These are phyloP conservation scores for Thermothielavioides terrestris DNA, from an alignment of 495 filamentous ascomycete species.

Conservation along the genomic window DNA sequence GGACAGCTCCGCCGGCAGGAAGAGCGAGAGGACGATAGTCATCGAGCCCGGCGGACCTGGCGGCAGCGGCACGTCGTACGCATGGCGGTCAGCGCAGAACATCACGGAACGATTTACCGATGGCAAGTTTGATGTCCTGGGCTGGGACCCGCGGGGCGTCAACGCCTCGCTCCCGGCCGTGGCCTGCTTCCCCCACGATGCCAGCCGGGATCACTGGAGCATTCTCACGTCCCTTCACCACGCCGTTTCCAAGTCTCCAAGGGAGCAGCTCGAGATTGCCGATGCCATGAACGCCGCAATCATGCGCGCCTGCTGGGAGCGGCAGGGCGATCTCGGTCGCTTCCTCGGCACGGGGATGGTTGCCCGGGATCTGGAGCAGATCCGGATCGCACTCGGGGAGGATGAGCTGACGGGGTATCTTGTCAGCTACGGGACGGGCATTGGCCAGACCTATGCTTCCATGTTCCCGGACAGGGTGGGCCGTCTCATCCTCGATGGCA, in stretches of 20 bases:
- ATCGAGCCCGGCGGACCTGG: conserved; percentile 42
- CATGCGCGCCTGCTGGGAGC: conserved; percentile 37
- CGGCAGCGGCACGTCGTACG: conserved; percentile 35
- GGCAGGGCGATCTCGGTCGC: conserved; percentile 34
- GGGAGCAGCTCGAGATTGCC: conserved; percentile 29
- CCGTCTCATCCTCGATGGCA: conserved; percentile 41
- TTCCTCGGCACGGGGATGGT: conserved; percentile 39
- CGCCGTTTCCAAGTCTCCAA: conserved; percentile 25
- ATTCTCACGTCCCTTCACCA: conserved; percentile 31
- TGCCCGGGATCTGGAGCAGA: conserved; percentile 42
- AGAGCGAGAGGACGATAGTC: conserved; percentile 40
- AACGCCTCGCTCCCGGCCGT: conserved; percentile 42
- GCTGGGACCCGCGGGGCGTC: conserved; percentile 50
- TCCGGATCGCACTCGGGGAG: conserved; percentile 40
- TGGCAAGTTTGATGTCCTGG: conserved; percentile 41
- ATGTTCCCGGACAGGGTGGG: conserved; percentile 42
- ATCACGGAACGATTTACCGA: conserved; percentile 32
- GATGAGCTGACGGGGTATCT: conserved; percentile 52
- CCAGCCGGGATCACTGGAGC: conserved; percentile 35
- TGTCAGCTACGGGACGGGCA: conserved; percentile 59
- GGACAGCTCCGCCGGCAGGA: conserved; percentile 18
- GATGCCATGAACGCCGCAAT: conserved; percentile 36
- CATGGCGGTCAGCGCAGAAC: conserved; percentile 27
- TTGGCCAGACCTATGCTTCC: conserved; percentile 49
- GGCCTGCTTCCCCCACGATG: conserved; percentile 42